Conservation (phyloP, 192 early-diverging fungal genomes). For the Linnemannia exigua region DNA sequence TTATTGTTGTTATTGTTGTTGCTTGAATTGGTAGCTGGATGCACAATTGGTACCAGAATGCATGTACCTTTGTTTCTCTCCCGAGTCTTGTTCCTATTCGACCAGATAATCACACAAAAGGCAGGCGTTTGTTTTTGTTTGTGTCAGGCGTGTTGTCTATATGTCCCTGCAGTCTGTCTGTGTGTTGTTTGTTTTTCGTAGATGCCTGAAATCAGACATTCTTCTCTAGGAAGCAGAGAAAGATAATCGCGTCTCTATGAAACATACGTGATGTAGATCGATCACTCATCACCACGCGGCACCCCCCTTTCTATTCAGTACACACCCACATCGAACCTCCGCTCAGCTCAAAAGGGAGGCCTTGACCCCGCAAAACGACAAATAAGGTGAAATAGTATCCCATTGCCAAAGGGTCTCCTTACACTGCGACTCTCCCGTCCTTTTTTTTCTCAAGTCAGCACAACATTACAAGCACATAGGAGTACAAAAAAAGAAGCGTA, state of each 20-base stretch:
- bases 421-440: background rate
- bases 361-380: slow-evolving; percentile 5
- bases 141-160: too few species aligned
- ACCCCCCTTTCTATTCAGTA: background rate
- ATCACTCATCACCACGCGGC: background rate
- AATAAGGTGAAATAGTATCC: slow-evolving; percentile 1
- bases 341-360: background rate
- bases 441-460: background rate
- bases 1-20: background rate
- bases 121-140: background rate
- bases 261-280: background rate
- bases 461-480: background rate
- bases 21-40: background rate
- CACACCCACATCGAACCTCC: background rate
- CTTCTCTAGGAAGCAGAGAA: background rate
- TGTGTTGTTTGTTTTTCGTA: background rate
- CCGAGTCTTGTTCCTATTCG: background rate
- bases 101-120: background rate
- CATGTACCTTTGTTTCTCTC: background rate
- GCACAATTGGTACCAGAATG: background rate
- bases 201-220: background rate
- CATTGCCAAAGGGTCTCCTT: background rate
- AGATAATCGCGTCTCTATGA: background rate
- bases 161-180: background rate
- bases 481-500: slow-evolving; percentile 6